These are phyloP conservation scores for Diaporthe caulivora DNA, from an alignment of 2,329 filamentous ascomycete species.

Conservation along the genomic window DNA sequence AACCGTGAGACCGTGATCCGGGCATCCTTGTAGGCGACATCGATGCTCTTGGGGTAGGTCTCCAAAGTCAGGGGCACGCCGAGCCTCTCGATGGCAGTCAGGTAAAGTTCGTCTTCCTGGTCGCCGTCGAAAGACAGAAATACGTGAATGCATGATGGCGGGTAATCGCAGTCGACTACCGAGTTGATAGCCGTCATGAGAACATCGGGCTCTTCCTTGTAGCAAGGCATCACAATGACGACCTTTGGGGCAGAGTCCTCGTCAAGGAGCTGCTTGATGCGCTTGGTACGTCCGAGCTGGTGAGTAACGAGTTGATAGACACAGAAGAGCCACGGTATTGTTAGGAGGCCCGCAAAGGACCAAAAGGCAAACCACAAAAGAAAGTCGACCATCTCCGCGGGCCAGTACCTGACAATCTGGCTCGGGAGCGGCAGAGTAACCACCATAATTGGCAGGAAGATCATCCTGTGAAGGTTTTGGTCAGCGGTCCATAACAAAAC, in stretches of 20 bases:
- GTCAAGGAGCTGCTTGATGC: conserved; percentile 87
- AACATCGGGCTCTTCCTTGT: conserved; percentile 88
- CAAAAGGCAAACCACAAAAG: conserved; percentile 98
- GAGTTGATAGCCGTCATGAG: conserved; percentile 90
- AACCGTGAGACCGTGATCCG: conserved; percentile 93
- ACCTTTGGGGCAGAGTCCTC: conserved; percentile 91
- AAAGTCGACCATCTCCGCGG: conserved; percentile 73
- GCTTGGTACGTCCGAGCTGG: conserved; percentile 83
- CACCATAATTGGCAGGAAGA: conserved; percentile 94
- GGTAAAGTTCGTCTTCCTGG: conserved; percentile 87
- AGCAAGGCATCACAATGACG: conserved; percentile 96
- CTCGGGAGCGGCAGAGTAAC: conserved; percentile 88
- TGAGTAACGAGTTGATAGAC: conserved; percentile 92
- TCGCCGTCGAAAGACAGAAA: conserved; percentile 97
- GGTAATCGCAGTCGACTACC: conserved; percentile 93
- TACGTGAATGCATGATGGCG: conserved; percentile 90
- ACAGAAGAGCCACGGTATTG: conserved; percentile 92
- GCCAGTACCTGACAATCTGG: conserved; percentile 80
- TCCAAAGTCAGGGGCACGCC: conserved; percentile 83
- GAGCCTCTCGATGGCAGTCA: conserved; percentile 86
- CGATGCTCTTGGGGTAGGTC: conserved; percentile 89
- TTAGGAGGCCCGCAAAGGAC: conserved; percentile 87
- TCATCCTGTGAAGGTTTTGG: conserved; percentile 64
- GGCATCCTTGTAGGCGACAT: conserved; percentile 84
- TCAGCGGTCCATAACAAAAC: neutral